phyloP scores from a whole-genome alignment of 805 yeast genomes.

The Ogataea sp. region DNA sequence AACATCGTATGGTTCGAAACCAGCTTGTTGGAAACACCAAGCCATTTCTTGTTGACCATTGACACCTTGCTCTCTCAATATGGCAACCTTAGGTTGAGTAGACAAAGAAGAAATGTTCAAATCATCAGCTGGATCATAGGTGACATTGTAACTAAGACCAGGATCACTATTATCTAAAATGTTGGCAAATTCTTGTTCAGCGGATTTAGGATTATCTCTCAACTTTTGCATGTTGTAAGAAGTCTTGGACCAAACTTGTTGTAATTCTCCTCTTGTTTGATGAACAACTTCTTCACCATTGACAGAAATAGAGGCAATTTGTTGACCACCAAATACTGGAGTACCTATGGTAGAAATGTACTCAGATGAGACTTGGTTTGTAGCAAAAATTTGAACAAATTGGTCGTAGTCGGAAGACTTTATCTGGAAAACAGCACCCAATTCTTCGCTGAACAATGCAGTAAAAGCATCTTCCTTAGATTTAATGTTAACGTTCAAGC shows the following conservation, averaged over 20 bases:
- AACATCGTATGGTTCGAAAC: slow-evolving; percentile 88
- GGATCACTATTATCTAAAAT: slow-evolving; percentile 81
- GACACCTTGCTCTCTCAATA: slow-evolving; percentile 96
- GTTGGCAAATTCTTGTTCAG: slow-evolving; percentile 74
- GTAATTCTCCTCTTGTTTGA: slow-evolving; percentile 61
- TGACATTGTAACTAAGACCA: slow-evolving; percentile 75
- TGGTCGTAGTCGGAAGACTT: slow-evolving; percentile 39
- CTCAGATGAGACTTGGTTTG: slow-evolving; percentile 47
- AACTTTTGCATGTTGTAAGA: slow-evolving; percentile 84
- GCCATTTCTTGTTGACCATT: slow-evolving; percentile 99
- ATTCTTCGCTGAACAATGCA: slow-evolving; percentile 80
- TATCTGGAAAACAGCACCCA: slow-evolving; percentile 95
- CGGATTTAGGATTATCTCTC: slow-evolving; percentile 89
- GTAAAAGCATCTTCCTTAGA: slow-evolving; percentile 35
- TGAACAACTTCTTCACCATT: slow-evolving; percentile 39
- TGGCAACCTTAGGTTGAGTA: slow-evolving; percentile 81
- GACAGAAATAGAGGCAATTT: slow-evolving; percentile 36
- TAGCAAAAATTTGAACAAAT: slow-evolving; percentile 48
- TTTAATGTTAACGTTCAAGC: slow-evolving; percentile 50
- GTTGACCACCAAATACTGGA: slow-evolving; percentile 46
- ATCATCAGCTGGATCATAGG: slow-evolving; percentile 54
- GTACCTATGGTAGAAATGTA: slow-evolving; percentile 59
- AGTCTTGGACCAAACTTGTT: slow-evolving; percentile 79
- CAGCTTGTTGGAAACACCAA: slow-evolving; percentile 91
- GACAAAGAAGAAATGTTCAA: slow-evolving; percentile 29